A percentile compares a stretch with the other conserved stretches of the same genome.
phyloP scores from a whole-genome alignment of 129 eudicot species.

The Smallanthus sonchifolius region DNA sequence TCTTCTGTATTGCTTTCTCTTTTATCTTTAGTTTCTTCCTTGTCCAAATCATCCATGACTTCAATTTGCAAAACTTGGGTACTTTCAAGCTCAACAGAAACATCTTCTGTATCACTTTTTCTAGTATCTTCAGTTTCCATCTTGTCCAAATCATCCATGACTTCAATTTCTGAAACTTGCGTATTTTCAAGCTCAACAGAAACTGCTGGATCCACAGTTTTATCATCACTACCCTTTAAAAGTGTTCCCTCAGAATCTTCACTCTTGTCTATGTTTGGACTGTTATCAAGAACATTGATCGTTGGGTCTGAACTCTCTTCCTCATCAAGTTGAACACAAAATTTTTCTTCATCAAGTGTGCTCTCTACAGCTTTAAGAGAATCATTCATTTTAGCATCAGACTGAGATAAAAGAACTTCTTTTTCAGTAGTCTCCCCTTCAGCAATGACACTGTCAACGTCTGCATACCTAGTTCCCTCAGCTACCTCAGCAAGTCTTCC shows the following conservation, averaged over 20 bases:
- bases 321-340: slow-evolving; percentile 14
- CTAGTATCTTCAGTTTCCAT: neutral
- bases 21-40: neutral
- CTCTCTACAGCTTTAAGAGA: slow-evolving; percentile 26
- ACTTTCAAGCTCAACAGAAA: slow-evolving; percentile 21
- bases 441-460: neutral
- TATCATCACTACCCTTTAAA: slow-evolving; percentile 12
- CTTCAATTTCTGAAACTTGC: slow-evolving; percentile 1
- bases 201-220: slow-evolving; percentile 1
- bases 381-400: slow-evolving; percentile 18
- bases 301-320: slow-evolving; percentile 19
- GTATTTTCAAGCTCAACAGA: slow-evolving; percentile 15
- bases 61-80: neutral
- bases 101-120: neutral
- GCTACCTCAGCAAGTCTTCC: slow-evolving; percentile 17
- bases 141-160: slow-evolving; percentile 1
- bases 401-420: slow-evolving; percentile 11
- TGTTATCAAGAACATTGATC: slow-evolving; percentile 12
- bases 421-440: slow-evolving; percentile 32
- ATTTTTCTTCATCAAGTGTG: slow-evolving; percentile 16
- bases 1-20: neutral
- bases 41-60: slow-evolving; percentile 1
- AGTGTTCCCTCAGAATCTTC: slow-evolving; percentile 11
- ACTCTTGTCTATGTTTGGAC: slow-evolving; percentile 11
- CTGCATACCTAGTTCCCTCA: slow-evolving; percentile 12